Conservation (phyloP, 2,329 filamentous ascomycete genomes). For the Bimuria novae-zelandiae region DNA sequence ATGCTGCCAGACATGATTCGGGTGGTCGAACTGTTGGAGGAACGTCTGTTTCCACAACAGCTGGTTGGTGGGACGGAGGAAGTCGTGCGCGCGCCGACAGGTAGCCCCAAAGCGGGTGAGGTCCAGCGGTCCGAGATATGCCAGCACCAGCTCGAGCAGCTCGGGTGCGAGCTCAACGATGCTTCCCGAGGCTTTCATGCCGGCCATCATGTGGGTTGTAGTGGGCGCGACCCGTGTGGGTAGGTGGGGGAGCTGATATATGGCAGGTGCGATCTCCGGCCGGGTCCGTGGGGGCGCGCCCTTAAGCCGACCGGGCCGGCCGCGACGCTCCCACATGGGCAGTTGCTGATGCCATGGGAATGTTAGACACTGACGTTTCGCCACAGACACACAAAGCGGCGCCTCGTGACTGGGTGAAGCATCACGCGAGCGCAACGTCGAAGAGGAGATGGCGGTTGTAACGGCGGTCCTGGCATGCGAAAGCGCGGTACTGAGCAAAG, state of each 20-base stretch:
- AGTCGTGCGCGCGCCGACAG: conserved; percentile 19
- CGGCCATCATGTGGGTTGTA: not conserved
- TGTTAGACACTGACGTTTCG: no score
- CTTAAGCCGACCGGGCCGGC: no score
- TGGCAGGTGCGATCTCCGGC: not conserved
- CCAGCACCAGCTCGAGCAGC: conserved; percentile 25
- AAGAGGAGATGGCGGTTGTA: no score
- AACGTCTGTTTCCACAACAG: conserved; percentile 26
- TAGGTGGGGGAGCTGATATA: not conserved
- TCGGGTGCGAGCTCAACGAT: conserved; percentile 19
- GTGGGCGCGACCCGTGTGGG: not conserved
- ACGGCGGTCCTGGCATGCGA: not conserved
- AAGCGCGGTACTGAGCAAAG: not conserved
- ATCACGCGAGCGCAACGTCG: no score
- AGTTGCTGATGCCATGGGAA: no score
- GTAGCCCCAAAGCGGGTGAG: conserved; percentile 21
- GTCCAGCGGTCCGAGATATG: conserved; percentile 19
- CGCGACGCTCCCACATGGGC: not conserved
- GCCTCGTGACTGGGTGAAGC: no score
- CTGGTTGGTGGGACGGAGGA: conserved; percentile 25
- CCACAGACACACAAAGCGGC: no score
- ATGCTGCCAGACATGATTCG: conserved; percentile 20
- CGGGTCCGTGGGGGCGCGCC: no score
- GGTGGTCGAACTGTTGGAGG: conserved; percentile 27
- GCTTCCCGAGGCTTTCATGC: not conserved